phyloP scores from a whole-genome alignment of 306 rosid species.

The Castanea mollissima region DNA sequence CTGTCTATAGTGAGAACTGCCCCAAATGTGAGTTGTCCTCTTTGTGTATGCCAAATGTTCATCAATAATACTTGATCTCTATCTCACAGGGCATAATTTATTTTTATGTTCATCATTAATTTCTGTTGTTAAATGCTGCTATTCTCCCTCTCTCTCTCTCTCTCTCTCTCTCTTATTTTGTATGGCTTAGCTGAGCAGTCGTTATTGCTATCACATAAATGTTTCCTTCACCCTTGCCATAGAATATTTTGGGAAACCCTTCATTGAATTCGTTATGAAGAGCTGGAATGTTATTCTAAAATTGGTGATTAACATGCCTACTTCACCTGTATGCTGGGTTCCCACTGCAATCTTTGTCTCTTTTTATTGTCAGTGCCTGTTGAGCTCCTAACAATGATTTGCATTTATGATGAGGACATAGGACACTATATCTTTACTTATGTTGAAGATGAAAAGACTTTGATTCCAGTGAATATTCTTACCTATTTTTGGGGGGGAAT shows the following conservation, averaged over 20 bases:
- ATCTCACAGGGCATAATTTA: neutral
- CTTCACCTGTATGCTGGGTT: neutral
- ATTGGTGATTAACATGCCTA: neutral
- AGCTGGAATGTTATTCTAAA: neutral
- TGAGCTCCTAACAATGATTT: neutral
- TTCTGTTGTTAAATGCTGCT: neutral
- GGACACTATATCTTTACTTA: neutral
- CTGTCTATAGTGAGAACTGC: slow-evolving; percentile 89
- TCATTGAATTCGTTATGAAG: neutral
- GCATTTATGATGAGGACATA: neutral
- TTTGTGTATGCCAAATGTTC: neutral
- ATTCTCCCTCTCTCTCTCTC: neutral
- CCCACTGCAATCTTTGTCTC: neutral
- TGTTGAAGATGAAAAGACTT: neutral
- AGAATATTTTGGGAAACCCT: neutral
- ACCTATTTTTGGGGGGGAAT: neutral
- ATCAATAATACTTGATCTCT: neutral
- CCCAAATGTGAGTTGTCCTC: slow-evolving; percentile 73
- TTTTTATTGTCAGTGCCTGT: neutral
- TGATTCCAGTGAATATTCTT: neutral
- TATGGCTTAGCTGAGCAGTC: neutral
- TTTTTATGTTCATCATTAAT: neutral
- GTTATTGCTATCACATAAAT: neutral
- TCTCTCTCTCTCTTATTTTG: neutral
- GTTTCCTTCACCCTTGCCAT: neutral